A percentile compares a stretch with the other conserved stretches of the same genome.
phyloP scores from a whole-genome alignment of 208 protist species.

The Trypanosoma congolense region DNA sequence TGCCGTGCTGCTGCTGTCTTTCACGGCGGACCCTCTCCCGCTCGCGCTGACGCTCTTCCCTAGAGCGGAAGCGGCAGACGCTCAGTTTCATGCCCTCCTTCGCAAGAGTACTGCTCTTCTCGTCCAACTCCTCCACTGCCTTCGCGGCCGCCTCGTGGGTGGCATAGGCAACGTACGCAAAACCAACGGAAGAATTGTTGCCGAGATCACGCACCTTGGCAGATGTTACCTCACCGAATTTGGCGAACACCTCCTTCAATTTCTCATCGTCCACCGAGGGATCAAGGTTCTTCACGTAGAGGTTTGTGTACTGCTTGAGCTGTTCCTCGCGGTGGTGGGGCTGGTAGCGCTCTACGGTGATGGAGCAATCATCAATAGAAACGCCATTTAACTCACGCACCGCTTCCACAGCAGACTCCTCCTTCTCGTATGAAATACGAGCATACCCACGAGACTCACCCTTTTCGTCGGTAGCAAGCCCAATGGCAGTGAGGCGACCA shows the following conservation, averaged over 20 bases:
- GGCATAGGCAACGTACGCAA: conserved; percentile 97
- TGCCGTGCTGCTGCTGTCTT: conserved; percentile 85
- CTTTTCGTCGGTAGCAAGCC: conserved; percentile 87
- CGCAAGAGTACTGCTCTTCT: conserved; percentile 66
- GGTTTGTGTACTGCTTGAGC: conserved; percentile 96
- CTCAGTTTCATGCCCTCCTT: conserved; percentile 90
- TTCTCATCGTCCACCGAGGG: conserved; percentile 92
- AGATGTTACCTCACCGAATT: conserved; percentile 95
- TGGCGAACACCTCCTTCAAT: conserved; percentile 90
- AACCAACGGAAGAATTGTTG: conserved; percentile 79
- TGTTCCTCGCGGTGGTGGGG: conserved; percentile 90
- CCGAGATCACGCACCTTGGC: conserved; percentile 94
- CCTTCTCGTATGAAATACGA: conserved; percentile 95
- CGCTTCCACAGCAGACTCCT: conserved; percentile 92
- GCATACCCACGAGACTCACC: conserved; percentile 93
- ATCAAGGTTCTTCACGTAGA: conserved; percentile 99
- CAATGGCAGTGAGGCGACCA: conserved; percentile 90
- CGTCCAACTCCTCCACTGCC: conserved; percentile 87
- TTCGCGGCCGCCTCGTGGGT: conserved; percentile 88
- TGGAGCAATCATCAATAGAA: conserved; percentile 80
- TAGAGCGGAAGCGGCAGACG: conserved; percentile 95
- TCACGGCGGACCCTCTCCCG: conserved; percentile 88
- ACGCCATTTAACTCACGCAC: conserved; percentile 86
- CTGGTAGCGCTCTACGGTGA: conserved; percentile 95
- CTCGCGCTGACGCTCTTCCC: conserved; percentile 91